phyloP scores from a whole-genome alignment of 2,329 filamentous ascomycete genomes.

The Monosporascus sp. region DNA sequence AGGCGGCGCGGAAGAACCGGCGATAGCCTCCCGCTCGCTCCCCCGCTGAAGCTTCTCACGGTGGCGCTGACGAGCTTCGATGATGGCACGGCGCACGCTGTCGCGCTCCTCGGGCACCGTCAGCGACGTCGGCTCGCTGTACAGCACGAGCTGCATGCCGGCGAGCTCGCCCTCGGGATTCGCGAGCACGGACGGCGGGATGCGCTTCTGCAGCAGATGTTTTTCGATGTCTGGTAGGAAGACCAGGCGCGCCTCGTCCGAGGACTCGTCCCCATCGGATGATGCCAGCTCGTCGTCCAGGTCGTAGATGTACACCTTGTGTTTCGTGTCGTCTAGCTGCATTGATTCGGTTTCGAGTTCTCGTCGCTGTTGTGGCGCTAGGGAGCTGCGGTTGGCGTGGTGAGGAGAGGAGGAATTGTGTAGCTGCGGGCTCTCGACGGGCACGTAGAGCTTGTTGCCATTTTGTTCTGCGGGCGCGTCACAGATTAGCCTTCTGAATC shows the following conservation, averaged over 20 bases:
- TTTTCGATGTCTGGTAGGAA: slow-evolving; percentile 85
- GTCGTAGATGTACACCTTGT: slow-evolving; percentile 87
- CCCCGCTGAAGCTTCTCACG: slow-evolving; percentile 51
- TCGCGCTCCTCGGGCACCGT: slow-evolving; percentile 70
- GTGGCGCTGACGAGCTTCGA: slow-evolving; percentile 68
- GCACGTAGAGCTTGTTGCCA: slow-evolving; percentile 61
- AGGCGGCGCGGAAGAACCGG: neutral
- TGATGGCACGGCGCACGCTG: slow-evolving; percentile 74
- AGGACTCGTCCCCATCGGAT: slow-evolving; percentile 48
- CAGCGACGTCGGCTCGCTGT: slow-evolving; percentile 71
- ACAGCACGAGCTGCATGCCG: slow-evolving; percentile 74
- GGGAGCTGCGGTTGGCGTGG: neutral
- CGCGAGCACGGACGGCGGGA: slow-evolving; percentile 59
- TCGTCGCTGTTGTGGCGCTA: slow-evolving; percentile 27
- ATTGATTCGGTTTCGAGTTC: slow-evolving; percentile 77
- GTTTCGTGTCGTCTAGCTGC: slow-evolving; percentile 79
- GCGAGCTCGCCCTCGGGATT: slow-evolving; percentile 50
- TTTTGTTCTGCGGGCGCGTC: slow-evolving; percentile 46
- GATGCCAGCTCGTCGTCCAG: slow-evolving; percentile 85
- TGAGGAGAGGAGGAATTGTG: slow-evolving; percentile 1
- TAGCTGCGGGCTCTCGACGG: slow-evolving; percentile 46
- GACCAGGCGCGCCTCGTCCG: slow-evolving; percentile 55
- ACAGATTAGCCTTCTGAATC: slow-evolving; percentile 18
- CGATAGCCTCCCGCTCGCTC: slow-evolving; percentile 21
- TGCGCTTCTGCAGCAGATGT: slow-evolving; percentile 67